A percentile compares a stretch with the other conserved stretches of the same genome.
These are phyloP conservation scores for Alternaria novae-zelandiae DNA, from an alignment of 2,329 filamentous ascomycete genomes.

Conservation along the genomic window DNA sequence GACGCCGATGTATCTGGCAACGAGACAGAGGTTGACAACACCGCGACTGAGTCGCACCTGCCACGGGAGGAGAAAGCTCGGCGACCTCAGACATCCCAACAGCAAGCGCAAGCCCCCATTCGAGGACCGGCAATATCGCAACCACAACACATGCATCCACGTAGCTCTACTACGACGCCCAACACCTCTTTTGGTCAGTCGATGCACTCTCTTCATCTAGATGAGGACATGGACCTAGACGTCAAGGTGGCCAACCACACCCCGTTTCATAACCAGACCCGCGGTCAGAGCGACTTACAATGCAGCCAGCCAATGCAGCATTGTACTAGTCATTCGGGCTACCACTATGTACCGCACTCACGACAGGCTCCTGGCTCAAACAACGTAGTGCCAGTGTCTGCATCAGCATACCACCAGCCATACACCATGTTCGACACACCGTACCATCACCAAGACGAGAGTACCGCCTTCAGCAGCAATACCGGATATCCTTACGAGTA, in stretches of 20 bases:
- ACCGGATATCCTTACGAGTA: constrained; percentile 4
- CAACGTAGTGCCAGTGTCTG: neutral
- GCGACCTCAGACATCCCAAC: neutral
- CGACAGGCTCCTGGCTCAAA: neutral
- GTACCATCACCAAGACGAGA: constrained; percentile 6
- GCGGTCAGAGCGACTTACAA: constrained; percentile 1
- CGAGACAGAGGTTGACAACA: constrained; percentile 34
- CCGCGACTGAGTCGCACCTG: neutral
- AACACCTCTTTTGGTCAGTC: constrained; percentile 16
- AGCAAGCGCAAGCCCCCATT: neutral
- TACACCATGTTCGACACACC: constrained; percentile 8
- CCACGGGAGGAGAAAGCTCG: neutral
- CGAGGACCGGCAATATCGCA: neutral
- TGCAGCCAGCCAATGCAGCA: constrained; percentile 13
- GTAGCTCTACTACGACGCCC: neutral
- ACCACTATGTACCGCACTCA: neutral
- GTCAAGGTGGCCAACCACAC: constrained; percentile 8
- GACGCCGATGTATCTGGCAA: constrained; percentile 17
- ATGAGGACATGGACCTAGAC: constrained; percentile 17
- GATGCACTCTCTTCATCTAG: constrained; percentile 6
- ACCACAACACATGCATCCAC: neutral
- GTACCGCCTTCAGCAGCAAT: constrained; percentile 1
- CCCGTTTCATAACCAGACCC: neutral
- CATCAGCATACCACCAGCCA: constrained; percentile 11
- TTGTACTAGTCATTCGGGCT: neutral